Base-by-base conservation (phyloP, 208 protist species). In the Acanthamoeba healyi region DNA sequence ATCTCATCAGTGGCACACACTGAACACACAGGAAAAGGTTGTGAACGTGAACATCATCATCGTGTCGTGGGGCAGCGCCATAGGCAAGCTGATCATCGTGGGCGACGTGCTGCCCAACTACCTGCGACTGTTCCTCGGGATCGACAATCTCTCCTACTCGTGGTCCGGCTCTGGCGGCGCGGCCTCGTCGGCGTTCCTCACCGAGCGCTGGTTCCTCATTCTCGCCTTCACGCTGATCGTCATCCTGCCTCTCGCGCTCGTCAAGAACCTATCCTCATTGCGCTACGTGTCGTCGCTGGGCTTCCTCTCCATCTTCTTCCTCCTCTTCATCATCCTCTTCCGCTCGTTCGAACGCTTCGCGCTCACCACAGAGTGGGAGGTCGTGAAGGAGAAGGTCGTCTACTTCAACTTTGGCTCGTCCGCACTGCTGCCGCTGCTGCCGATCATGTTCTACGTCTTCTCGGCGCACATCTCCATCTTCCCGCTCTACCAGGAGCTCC, bases 21-120 rank as follows among this genome's bases (percentile, higher is more conserved):
- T n/a, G n/a, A n/a, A n/a, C n/a, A n/a, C n/a, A n/a, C n/a, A n/a
- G n/a, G n/a, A n/a, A n/a, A n/a, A n/a, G 61, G n/a, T 70, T 10
- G 61, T 70, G 19, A 70, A 34, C 61, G 61, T 70, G 61, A 70
- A 70, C 61, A 70, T 70, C 61, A 70, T 70, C 61, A 70, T 70
- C 61, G 61, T 70, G 6, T 26, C 61, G 61, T 70, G 61, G 61
- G 61, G 61, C 29, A 70, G 61, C 61, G 61, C 61, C 29, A 70
- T 70, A 7, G 61, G 61, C 14, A 70, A 70, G 61, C 61, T 70
- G 14, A 70, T 70, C 61, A 70, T 70, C 61, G 29, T 70, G 29
- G 61, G 61, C 19, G 61, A 70, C 61, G 61, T 70, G 14, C 26
- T 70, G 61, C 61, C 61, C 61, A 70, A 70, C 29, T 70, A 70